phyloP scores from a whole-genome alignment of 2,329 filamentous ascomycete genomes.

The Ramularia collo-cygni region DNA sequence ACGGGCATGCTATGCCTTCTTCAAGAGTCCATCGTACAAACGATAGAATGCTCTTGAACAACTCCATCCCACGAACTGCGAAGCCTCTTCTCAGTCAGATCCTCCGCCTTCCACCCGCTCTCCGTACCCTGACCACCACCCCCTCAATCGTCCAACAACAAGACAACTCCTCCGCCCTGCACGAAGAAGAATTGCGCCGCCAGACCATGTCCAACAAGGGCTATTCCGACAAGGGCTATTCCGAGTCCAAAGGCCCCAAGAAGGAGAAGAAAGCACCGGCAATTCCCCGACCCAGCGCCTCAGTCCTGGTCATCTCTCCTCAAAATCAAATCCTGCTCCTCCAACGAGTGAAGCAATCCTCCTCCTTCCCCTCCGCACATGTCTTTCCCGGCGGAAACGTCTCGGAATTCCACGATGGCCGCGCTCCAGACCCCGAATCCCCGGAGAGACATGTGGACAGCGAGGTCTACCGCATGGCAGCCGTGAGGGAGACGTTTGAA shows the following conservation, averaged over 20 bases:
- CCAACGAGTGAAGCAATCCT: constrained; percentile 74
- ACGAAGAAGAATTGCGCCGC: constrained; percentile 5
- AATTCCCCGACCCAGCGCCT: constrained; percentile 58
- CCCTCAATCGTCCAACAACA: neutral
- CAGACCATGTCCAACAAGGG: constrained; percentile 11
- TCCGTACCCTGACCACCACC: constrained; percentile 1
- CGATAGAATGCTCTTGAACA: too few species aligned
- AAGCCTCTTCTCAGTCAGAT: neutral
- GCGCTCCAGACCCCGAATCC: constrained; percentile 44
- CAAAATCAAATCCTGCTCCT: constrained; percentile 82
- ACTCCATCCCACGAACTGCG: too few species aligned
- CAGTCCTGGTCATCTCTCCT: constrained; percentile 78
- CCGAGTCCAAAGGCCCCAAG: neutral
- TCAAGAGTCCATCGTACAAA: too few species aligned
- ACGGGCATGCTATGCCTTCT: too few species aligned
- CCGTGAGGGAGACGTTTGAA: constrained; percentile 88
- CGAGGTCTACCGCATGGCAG: constrained; percentile 68
- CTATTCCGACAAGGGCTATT: constrained; percentile 6
- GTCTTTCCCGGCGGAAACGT: constrained; percentile 93
- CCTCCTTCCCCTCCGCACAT: constrained; percentile 82
- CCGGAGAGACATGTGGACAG: constrained; percentile 62
- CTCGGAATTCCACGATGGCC: constrained; percentile 68
- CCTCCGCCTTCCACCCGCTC: neutral
- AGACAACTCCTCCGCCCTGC: neutral
- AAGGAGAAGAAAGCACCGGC: constrained; percentile 34